These are phyloP conservation scores for Neurospora sublineolata DNA, from an alignment of 495 filamentous ascomycete species.

Conservation along the genomic window DNA sequence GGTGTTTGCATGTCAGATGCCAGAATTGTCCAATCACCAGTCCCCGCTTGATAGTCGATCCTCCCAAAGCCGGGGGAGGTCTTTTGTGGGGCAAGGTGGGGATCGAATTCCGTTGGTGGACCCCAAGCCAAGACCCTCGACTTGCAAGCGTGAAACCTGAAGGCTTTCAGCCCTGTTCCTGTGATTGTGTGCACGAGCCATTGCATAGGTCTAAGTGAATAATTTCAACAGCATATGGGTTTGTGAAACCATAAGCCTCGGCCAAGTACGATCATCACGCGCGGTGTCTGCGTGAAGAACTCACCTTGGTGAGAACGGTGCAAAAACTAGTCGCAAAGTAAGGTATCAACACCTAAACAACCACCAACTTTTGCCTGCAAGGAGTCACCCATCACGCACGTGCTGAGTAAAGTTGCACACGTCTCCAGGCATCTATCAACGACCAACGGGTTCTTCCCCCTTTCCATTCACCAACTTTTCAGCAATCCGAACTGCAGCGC, in stretches of 20 bases:
- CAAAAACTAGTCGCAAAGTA: background rate
- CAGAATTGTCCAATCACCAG: background rate
- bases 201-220: background rate
- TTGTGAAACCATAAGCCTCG: background rate
- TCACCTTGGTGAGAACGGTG: background rate
- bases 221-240: background rate
- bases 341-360: background rate
- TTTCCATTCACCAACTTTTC: background rate
- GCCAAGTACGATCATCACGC: background rate
- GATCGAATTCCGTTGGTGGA: background rate
- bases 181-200: background rate
- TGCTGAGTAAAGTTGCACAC: background rate
- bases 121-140: background rate
- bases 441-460: background rate
- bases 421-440: background rate
- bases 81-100: background rate
- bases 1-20: background rate
- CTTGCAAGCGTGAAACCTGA: background rate
- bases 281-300: background rate
- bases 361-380: background rate
- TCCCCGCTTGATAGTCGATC: background rate
- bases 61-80: background rate
- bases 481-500: background rate
- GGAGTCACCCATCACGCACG: background rate
- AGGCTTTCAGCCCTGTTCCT: background rate